A percentile compares a stretch with the other conserved stretches of the same genome.
phyloP scores from a whole-genome alignment of 2,329 filamentous ascomycete species.

The Talaromyces islandicus region DNA sequence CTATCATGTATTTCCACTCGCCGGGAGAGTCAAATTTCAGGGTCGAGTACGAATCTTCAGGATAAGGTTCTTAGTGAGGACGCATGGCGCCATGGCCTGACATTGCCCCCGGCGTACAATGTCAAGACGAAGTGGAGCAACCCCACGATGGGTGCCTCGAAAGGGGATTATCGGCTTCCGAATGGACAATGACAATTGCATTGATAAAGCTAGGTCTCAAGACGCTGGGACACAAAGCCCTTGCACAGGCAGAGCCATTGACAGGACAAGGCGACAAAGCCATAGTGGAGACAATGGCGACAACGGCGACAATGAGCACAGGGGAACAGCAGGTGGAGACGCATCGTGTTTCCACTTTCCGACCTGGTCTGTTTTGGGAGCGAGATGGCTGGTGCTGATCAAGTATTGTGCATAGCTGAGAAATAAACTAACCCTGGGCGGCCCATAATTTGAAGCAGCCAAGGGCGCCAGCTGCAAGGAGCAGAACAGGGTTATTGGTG shows the following conservation, averaged over 20 bases:
- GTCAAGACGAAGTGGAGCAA: neutral
- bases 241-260: neutral
- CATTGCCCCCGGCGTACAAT: neutral
- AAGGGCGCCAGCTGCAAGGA: neutral
- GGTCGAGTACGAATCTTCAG: neutral
- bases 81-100: neutral
- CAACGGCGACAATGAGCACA: neutral
- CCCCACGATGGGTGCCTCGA: neutral
- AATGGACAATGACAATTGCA: neutral
- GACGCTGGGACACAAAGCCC: neutral
- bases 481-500: neutral
- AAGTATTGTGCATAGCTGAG: neutral
- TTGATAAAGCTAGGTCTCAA: neutral
- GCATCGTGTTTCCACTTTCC: neutral
- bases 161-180: neutral
- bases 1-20: neutral
- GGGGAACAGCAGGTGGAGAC: neutral
- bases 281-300: neutral
- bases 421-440: neutral
- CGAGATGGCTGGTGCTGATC: neutral
- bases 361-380: neutral
- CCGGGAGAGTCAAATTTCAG: neutral
- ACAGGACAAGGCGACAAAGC: neutral
- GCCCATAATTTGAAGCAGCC: neutral
- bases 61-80: neutral